phyloP scores from a whole-genome alignment of 305 asterid genomes.

The Salvia sclarea region DNA sequence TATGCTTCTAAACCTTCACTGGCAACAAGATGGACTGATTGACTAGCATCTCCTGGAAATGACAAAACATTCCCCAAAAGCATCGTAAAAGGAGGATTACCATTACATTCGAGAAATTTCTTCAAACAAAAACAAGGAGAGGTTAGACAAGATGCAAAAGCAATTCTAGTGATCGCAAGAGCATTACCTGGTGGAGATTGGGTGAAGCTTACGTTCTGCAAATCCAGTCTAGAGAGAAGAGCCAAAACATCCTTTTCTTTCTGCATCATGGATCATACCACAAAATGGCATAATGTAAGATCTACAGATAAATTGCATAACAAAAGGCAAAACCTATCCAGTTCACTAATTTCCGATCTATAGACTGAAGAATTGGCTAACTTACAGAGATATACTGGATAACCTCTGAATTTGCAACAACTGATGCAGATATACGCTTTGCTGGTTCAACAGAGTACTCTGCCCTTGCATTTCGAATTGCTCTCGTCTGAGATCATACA shows the following conservation, averaged over 20 bases:
- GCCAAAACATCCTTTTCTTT: conserved; percentile 82
- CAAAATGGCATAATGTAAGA: background rate
- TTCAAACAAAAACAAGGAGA: background rate
- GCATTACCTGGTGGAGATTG: conserved; percentile 66
- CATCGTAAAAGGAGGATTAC: background rate
- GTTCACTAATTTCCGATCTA: background rate
- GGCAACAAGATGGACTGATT: conserved; percentile 85
- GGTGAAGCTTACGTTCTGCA: conserved; percentile 62
- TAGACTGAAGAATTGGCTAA: conserved; percentile 20
- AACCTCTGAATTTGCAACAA: conserved; percentile 87
- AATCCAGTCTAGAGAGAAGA: conserved; percentile 85
- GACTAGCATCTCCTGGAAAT: conserved; percentile 76
- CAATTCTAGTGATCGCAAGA: conserved; percentile 1
- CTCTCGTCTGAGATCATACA: conserved; percentile 63
- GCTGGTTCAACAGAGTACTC: conserved; percentile 98
- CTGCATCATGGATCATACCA: too few relatives aligned
- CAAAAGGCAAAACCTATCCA: too few relatives aligned
- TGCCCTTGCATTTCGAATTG: conserved; percentile 92
- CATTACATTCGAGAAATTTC: background rate
- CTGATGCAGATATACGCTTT: conserved; percentile 74
- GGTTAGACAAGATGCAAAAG: background rate
- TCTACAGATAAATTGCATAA: background rate
- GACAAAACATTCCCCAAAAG: conserved; percentile 15
- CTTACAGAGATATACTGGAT: conserved; percentile 82
- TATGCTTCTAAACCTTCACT: conserved; percentile 96